phyloP scores from a whole-genome alignment of 495 filamentous ascomycete species.

The Trichodelitschia bisporula region DNA sequence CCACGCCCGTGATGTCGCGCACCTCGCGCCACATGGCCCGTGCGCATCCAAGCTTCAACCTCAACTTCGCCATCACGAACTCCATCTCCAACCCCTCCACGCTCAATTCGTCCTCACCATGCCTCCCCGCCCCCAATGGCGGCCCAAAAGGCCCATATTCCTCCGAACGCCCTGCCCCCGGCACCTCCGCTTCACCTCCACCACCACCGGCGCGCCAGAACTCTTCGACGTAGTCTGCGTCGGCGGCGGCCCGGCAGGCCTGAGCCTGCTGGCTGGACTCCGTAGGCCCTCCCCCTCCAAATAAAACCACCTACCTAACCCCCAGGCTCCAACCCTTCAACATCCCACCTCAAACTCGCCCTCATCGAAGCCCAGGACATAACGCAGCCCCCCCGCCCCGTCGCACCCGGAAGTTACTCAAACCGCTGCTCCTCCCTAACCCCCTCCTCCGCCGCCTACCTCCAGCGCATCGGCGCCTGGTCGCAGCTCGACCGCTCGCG shows the following conservation, averaged over 20 bases:
- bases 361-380: conserved; percentile 81
- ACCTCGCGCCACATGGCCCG: too few relatives aligned
- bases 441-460: conserved; percentile 37
- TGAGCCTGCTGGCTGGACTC: conserved; percentile 69
- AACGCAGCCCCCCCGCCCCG: conserved; percentile 36
- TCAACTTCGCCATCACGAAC: too few relatives aligned
- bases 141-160: too few relatives aligned
- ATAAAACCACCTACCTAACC: not conserved
- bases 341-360: conserved; percentile 56
- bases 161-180: too few relatives aligned
- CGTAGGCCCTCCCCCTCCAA: conserved; percentile 24
- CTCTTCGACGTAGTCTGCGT: conserved; percentile 92
- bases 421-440: conserved; percentile 91
- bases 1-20: too few relatives aligned
- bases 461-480: conserved; percentile 57
- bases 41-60: too few relatives aligned
- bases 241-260: conserved; percentile 84
- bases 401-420: conserved; percentile 46
- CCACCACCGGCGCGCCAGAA: conserved; percentile 16
- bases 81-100: too few relatives aligned
- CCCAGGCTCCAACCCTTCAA: conserved; percentile 40
- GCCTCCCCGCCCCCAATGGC: too few relatives aligned
- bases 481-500: conserved; percentile 38
- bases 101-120: too few relatives aligned
- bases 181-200: too few relatives aligned